phyloP scores from a whole-genome alignment of 345 rosid genomes.

The Salix koriyanagi region DNA sequence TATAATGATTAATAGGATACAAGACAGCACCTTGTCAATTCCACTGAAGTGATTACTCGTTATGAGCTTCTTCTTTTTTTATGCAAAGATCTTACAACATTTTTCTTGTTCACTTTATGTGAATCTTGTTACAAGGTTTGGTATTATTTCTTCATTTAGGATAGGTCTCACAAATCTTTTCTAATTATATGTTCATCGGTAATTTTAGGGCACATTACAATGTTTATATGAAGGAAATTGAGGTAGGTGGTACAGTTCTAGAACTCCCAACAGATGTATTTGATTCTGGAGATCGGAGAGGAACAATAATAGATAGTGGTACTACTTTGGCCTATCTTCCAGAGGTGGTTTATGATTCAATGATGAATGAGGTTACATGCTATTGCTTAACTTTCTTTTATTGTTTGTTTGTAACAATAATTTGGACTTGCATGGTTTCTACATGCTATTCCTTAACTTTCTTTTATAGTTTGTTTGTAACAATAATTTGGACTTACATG shows the following conservation, averaged over 20 bases:
- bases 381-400: neutral
- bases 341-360: constrained; percentile 36
- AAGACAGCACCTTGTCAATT: neutral
- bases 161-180: constrained; percentile 7
- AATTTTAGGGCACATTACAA: constrained; percentile 78
- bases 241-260: constrained; percentile 55
- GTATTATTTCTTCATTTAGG: neutral
- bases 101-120: neutral
- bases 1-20: neutral
- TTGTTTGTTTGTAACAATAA: neutral
- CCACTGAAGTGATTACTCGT: neutral
- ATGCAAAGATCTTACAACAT: neutral
- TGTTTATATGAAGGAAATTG: constrained; percentile 59
- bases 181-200: constrained; percentile 19
- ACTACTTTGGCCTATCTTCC: constrained; percentile 94
- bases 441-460: neutral
- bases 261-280: constrained; percentile 53
- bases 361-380: constrained; percentile 45
- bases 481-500: neutral
- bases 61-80: neutral
- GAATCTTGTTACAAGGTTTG: neutral
- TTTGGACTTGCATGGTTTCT: neutral
- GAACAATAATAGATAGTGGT: constrained; percentile 87
- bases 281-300: constrained; percentile 39
- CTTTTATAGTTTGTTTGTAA: neutral